A percentile compares a stretch with the other conserved stretches of the same genome.
Evolutionary conservation across 1,284 basidiomycete genomes (phyloP).

Genomic region (Rugiboletus extremiorientalis): DNA sequence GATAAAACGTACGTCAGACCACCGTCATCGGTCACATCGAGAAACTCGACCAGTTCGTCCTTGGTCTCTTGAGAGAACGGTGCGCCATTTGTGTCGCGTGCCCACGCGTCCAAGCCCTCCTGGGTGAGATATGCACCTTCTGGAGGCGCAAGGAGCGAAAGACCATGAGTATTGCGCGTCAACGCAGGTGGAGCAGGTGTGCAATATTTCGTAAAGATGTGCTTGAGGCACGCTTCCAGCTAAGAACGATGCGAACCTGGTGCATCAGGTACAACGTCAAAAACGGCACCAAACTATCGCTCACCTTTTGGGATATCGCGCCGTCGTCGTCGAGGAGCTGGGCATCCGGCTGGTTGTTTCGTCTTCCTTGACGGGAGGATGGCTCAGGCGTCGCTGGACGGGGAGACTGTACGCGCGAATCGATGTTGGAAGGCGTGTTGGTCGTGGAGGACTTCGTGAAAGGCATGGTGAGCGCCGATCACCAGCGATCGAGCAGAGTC

Average conservation of each 20-base stretch:
- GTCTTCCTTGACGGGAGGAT: slow-evolving; percentile 55
- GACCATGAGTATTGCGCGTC: slow-evolving; percentile 11
- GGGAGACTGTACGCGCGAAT: slow-evolving; percentile 43
- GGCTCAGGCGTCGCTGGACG: slow-evolving; percentile 63
- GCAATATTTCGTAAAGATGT: slow-evolving; percentile 76
- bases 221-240: slow-evolving; percentile 63
- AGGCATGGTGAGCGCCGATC: slow-evolving; percentile 21
- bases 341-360: slow-evolving; percentile 41
- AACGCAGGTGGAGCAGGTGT: slow-evolving; percentile 41
- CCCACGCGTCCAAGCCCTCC: slow-evolving; percentile 69
- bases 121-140: slow-evolving; percentile 54
- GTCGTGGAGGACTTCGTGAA: slow-evolving; percentile 14
- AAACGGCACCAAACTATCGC: slow-evolving; percentile 7
- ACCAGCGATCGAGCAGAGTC: slow-evolving; percentile 16
- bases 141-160: slow-evolving; percentile 47
- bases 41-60: slow-evolving; percentile 70
- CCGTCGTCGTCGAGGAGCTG: slow-evolving; percentile 66
- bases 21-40: slow-evolving; percentile 73
- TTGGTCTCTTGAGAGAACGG: slow-evolving; percentile 73
- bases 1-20: slow-evolving; percentile 61
- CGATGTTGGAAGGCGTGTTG: slow-evolving; percentile 23
- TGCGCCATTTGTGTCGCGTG: slow-evolving; percentile 71
- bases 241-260: slow-evolving; percentile 24
- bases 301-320: slow-evolving; percentile 60
- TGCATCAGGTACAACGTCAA: neutral